phyloP scores from a whole-genome alignment of 495 filamentous ascomycete genomes.

The Xylaria scruposa region DNA sequence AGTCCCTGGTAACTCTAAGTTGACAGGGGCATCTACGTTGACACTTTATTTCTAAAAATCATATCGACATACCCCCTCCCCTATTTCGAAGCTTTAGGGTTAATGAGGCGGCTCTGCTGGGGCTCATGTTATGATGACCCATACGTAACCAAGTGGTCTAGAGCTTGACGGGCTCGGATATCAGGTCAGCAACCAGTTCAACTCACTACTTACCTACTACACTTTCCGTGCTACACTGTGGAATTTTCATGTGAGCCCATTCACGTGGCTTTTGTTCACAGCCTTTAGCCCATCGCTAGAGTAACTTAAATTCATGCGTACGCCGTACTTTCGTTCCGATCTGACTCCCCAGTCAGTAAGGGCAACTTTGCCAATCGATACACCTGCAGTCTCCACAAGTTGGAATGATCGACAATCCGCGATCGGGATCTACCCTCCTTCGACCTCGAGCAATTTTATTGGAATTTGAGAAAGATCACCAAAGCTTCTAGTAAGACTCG shows the following conservation, averaged over 20 bases:
- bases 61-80: neutral
- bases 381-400: neutral
- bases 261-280: neutral
- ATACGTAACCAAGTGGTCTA: slow-evolving; percentile 1
- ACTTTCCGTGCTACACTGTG: neutral
- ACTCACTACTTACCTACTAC: neutral
- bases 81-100: neutral
- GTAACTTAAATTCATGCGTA: neutral
- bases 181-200: neutral
- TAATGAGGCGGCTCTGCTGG: slow-evolving; percentile 5
- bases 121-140: neutral
- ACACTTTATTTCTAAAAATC: neutral
- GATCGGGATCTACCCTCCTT: neutral
- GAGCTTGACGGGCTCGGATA: neutral
- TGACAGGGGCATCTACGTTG: neutral
- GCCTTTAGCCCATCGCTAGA: neutral
- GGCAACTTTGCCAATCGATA: neutral
- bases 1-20: neutral
- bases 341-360: neutral
- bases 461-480: neutral
- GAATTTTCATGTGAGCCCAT: neutral
- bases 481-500: neutral
- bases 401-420: neutral
- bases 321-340: neutral
- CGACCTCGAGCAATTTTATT: neutral